These are phyloP conservation scores for Ophiocordyceps camponoti-leonardi DNA, from an alignment of 2,329 filamentous ascomycete genomes.

Conservation along the genomic window DNA sequence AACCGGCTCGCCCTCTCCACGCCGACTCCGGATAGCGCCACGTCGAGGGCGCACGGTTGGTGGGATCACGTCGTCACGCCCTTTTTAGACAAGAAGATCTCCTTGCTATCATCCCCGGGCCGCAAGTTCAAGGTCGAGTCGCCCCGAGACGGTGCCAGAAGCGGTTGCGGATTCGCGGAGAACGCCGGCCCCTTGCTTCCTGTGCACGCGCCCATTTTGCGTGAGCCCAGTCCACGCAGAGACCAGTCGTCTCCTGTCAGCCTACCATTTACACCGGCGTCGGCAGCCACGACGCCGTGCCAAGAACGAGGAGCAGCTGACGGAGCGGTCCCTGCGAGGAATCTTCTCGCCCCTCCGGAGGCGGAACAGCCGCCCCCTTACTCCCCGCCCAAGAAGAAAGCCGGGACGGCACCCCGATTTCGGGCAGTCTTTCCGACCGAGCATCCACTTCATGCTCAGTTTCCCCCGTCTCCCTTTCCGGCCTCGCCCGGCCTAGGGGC, in stretches of 20 bases:
- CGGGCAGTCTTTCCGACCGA: constrained; percentile 40
- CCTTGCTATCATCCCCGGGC: constrained; percentile 26
- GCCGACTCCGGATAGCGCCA: constrained; percentile 28
- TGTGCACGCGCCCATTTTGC: constrained; percentile 17
- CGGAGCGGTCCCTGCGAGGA: constrained; percentile 17
- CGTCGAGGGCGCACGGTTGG: constrained; percentile 49
- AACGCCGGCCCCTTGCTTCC: constrained; percentile 4
- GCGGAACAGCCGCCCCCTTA: constrained; percentile 37
- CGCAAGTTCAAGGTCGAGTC: constrained; percentile 16
- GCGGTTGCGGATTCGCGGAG: constrained; percentile 5
- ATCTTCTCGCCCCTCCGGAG: constrained; percentile 15
- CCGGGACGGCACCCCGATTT: constrained; percentile 27
- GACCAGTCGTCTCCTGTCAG: constrained; percentile 12
- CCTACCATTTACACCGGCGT: constrained; percentile 1
- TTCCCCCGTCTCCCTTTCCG: constrained; percentile 41
- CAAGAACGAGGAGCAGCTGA: background rate
- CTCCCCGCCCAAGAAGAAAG: constrained; percentile 25
- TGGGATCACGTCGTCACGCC: constrained; percentile 65
- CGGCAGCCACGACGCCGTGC: background rate
- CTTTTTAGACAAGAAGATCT: constrained; percentile 32
- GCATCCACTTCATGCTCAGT: constrained; percentile 26
- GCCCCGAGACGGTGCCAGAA: constrained; percentile 14
- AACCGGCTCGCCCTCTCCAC: constrained; percentile 14
- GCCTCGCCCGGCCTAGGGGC: constrained; percentile 44
- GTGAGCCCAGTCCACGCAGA: constrained; percentile 17